These are phyloP conservation scores for Lentinula raphanica DNA, from an alignment of 768 basidiomycete species.

Conservation along the genomic window DNA sequence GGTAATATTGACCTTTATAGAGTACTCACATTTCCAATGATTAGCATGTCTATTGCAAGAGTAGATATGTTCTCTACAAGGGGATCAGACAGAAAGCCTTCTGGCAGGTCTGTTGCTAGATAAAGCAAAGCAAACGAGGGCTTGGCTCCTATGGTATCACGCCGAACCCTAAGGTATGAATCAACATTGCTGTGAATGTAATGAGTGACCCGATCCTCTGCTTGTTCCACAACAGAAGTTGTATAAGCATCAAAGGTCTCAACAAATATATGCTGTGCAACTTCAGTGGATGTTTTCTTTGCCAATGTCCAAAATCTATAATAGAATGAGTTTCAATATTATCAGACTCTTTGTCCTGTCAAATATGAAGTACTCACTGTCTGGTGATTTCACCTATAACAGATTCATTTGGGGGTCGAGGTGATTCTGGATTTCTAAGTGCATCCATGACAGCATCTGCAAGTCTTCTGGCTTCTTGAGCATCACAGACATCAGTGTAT, in stretches of 20 bases:
- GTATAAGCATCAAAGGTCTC: conserved; percentile 29
- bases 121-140: conserved; percentile 34
- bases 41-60: conserved; percentile 28
- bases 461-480: conserved; percentile 22
- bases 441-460: conserved; percentile 35
- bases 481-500: conserved; percentile 37
- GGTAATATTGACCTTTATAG: no score
- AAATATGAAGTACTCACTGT: conserved; percentile 36
- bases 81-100: conserved; percentile 37
- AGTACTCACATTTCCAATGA: conserved; percentile 27
- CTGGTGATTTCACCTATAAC: conserved; percentile 34
- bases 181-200: conserved; percentile 31
- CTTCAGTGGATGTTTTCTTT: conserved; percentile 14
- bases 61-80: conserved; percentile 25
- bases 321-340: background rate
- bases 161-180: conserved; percentile 34
- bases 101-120: conserved; percentile 32
- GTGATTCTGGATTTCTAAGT: conserved; percentile 28
- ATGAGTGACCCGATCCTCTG: conserved; percentile 29
- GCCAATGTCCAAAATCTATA: conserved; percentile 31
- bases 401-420: conserved; percentile 31
- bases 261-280: conserved; percentile 30
- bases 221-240: conserved; percentile 35
- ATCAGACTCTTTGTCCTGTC: no score
- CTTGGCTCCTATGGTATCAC: conserved; percentile 34